Evolutionary conservation across 495 filamentous ascomycete species (phyloP), one percentile per base, ranked within the genome.

Genomic region (Penicillium bovifimosum): DNA sequence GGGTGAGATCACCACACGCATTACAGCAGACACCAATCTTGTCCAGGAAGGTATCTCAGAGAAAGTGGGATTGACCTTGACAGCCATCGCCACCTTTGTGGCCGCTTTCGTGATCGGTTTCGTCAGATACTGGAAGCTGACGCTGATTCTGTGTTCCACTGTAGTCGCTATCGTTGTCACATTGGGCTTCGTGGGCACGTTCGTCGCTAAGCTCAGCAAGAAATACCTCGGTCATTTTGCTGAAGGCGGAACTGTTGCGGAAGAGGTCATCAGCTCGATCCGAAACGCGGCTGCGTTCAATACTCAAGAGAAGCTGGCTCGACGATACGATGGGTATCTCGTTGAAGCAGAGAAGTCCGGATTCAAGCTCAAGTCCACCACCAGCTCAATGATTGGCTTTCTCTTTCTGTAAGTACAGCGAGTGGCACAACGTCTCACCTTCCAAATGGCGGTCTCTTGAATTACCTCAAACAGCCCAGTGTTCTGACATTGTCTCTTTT

Each of bases 31-130:
- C 35, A 70, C 61, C 16, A 72, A 73, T 47, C 46, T 70, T 2
- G 64, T 79, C 14, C 73, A 79, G 43, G 70, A 76, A 24, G 75
- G 66, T 2, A 60, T 79, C 17, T 70, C 69, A 5, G 62, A 68
- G 16, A 75, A 75, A 35, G 40, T 72, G 1, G 56, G 52, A 4
- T 44, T 70, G 6, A 58, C 58, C 0, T 9, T 75, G n/a, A 61
- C 60, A 1, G 68, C 54, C 11, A 7, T 68, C 1, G 41, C 69
- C 1, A 73, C 57, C 7, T 67, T 76, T 24, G 47, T 64, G 3
- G 59, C 69, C 5, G 69, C 72, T 1, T 62, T 71, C 26, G 49
- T 72, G 3, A 65, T 76, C 47, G 64, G 48, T 2, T 73, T 74
- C 42, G 26, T 65, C 14, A 50, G 61, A 40, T 58, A 53, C 40